A percentile compares a stretch with the other conserved stretches of the same genome.
These are phyloP conservation scores for Venturia carpophila DNA, from an alignment of 2,329 filamentous ascomycete genomes.

Conservation along the genomic window DNA sequence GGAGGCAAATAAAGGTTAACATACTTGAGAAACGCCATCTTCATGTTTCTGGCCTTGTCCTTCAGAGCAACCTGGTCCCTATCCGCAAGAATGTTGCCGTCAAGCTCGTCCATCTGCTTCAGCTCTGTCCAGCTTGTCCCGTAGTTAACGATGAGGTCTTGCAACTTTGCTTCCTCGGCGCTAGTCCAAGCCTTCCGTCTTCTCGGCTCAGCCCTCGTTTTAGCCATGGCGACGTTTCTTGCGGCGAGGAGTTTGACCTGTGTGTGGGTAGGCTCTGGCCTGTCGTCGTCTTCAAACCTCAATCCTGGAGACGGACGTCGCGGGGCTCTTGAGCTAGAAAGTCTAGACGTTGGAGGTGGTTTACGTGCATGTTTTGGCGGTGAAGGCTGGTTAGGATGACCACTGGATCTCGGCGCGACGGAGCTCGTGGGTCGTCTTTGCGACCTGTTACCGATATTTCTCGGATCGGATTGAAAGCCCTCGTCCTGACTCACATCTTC, in stretches of 20 bases:
- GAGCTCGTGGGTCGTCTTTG: neutral
- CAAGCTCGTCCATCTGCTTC: slow-evolving; percentile 26
- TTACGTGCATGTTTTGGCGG: neutral
- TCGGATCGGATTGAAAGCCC: slow-evolving; percentile 18
- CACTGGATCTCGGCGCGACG: slow-evolving; percentile 18
- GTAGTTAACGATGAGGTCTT: slow-evolving; percentile 37
- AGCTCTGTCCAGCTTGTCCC: slow-evolving; percentile 45
- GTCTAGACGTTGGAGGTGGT: neutral
- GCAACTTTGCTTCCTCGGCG: neutral
- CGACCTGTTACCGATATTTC: slow-evolving; percentile 12
- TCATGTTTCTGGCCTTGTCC: slow-evolving; percentile 37
- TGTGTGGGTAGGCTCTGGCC: neutral
- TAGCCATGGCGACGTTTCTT: neutral
- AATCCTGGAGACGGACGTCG: neutral
- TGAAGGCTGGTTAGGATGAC: slow-evolving; percentile 14
- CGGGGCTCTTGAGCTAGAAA: neutral
- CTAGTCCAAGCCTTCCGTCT: slow-evolving; percentile 24
- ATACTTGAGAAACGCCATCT: slow-evolving; percentile 34
- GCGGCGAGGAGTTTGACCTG: neutral
- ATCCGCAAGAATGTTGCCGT: slow-evolving; percentile 25
- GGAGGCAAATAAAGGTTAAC: slow-evolving; percentile 17
- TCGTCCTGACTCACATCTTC: slow-evolving; percentile 10
- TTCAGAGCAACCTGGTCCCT: slow-evolving; percentile 47
- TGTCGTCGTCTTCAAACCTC: neutral
- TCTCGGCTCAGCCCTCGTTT: slow-evolving; percentile 12